Evolutionary conservation across 2,329 filamentous ascomycete species (phyloP).

Genomic region (Lasiodiplodia theobromae): DNA sequence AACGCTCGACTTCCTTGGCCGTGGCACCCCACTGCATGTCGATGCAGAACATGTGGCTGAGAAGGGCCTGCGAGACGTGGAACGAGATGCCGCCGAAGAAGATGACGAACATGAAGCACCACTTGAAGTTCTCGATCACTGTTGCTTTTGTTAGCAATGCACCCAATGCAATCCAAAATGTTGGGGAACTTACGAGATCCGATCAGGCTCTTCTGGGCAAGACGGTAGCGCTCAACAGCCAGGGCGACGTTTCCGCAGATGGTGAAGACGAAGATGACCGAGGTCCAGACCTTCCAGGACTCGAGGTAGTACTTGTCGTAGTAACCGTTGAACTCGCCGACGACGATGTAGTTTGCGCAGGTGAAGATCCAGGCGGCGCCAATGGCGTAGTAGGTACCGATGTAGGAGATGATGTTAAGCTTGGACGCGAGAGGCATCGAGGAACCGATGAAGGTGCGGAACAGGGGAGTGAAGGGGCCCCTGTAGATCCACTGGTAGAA

Average conservation of each 20-base stretch:
- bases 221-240: conserved; percentile 26
- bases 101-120: conserved; percentile 33
- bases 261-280: conserved; percentile 26
- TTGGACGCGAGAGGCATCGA: conserved; percentile 72
- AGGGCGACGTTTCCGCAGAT: conserved; percentile 17
- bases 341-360: conserved; percentile 72
- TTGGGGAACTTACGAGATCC: conserved; percentile 5
- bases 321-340: conserved; percentile 72
- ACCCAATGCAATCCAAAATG: not conserved
- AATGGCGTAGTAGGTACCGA: conserved; percentile 76
- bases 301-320: conserved; percentile 27
- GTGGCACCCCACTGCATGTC: conserved; percentile 31
- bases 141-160: not conserved
- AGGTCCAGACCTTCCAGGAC: conserved; percentile 29
- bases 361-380: conserved; percentile 72
- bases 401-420: conserved; percentile 74
- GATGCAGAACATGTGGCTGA: conserved; percentile 32
- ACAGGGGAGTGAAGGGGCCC: conserved; percentile 71
- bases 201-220: conserved; percentile 17
- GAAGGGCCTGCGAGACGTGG: conserved; percentile 31
- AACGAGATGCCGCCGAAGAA: conserved; percentile 34
- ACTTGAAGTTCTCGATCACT: conserved; percentile 34
- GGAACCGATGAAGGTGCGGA: conserved; percentile 65
- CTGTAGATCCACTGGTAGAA: conserved; percentile 66
- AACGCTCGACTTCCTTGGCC: conserved; percentile 30